Percentiles rank a stretch among this genome's conserved stretches.
These are phyloP conservation scores for Kodamaea alishanica DNA, from an alignment of 1,139 yeast species.

Conservation along the genomic window DNA sequence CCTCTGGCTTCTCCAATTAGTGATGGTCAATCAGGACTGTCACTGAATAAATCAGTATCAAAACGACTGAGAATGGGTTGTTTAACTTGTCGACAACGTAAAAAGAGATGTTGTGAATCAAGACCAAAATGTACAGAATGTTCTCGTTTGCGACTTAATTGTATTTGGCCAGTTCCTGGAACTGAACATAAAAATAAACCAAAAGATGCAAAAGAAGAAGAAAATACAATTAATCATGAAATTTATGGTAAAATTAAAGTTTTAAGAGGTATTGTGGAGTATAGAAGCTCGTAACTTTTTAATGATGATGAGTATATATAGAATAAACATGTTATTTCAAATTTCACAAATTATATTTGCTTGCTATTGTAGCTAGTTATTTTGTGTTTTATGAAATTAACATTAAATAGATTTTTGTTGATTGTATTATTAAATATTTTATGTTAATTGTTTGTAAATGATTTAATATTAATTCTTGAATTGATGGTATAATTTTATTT, in stretches of 20 bases:
- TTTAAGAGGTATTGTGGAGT: conserved; percentile 58
- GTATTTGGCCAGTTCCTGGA: conserved; percentile 52
- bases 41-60: conserved; percentile 16
- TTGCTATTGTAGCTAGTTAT: not conserved
- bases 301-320: not conserved
- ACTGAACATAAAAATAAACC: conserved; percentile 48
- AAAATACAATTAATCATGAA: conserved; percentile 48
- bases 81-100: conserved; percentile 44
- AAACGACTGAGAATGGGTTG: conserved; percentile 47
- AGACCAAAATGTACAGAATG: conserved; percentile 45
- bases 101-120: conserved; percentile 45
- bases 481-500: no score
- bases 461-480: no score
- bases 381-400: not conserved
- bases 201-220: conserved; percentile 46
- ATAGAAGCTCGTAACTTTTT: conserved; percentile 19
- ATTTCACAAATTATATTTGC: not conserved
- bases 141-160: conserved; percentile 35
- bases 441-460: no score
- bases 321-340: no score
- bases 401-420: no score
- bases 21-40: not conserved
- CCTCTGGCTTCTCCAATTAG: no score
- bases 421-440: no score
- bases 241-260: conserved; percentile 59